A percentile compares a stretch with the other conserved stretches of the same genome.
Conservation (phyloP, 106 monocot genomes). For the Ottelia alismoides region DNA sequence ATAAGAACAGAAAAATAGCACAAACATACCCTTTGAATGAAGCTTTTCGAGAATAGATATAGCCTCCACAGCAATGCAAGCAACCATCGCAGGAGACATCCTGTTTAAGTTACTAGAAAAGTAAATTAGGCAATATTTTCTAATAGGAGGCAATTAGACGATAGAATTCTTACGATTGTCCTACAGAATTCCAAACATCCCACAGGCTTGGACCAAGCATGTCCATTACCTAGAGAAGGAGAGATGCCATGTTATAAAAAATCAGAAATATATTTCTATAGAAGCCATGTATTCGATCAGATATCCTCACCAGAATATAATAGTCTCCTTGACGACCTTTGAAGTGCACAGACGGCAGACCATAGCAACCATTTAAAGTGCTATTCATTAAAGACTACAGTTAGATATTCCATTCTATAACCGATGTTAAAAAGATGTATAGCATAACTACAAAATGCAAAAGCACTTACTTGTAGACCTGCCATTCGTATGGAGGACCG, state of each 20-base stretch:
- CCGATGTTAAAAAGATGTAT: too few species aligned
- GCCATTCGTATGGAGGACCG: constrained; percentile 90
- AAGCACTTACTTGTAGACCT: constrained; percentile 75
- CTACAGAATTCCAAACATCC: constrained; percentile 94
- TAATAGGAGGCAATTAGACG: background rate
- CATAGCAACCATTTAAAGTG: constrained; percentile 92
- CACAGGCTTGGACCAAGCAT: constrained; percentile 94
- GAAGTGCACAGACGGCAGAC: constrained; percentile 82
- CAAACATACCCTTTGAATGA: constrained; percentile 60
- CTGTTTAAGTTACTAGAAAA: constrained; percentile 29
- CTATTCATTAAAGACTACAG: too few species aligned
- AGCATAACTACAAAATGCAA: constrained; percentile 1
- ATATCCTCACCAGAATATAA: constrained; percentile 60
- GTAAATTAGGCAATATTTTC: background rate
- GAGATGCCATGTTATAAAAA: background rate
- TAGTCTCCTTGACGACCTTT: constrained; percentile 97
- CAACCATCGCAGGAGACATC: constrained; percentile 86
- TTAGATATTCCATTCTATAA: too few species aligned
- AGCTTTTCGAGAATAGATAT: constrained; percentile 97
- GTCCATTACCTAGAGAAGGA: constrained; percentile 67
- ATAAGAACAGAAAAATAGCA: background rate
- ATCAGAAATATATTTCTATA: too few species aligned
- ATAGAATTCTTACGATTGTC: constrained; percentile 54
- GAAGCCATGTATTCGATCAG: background rate
- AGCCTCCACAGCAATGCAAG: constrained; percentile 94